A percentile compares a stretch with the other conserved stretches of the same genome.
These are phyloP conservation scores for Rhodamnia rubescens DNA, from an alignment of 345 rosid genomes.

Conservation along the genomic window DNA sequence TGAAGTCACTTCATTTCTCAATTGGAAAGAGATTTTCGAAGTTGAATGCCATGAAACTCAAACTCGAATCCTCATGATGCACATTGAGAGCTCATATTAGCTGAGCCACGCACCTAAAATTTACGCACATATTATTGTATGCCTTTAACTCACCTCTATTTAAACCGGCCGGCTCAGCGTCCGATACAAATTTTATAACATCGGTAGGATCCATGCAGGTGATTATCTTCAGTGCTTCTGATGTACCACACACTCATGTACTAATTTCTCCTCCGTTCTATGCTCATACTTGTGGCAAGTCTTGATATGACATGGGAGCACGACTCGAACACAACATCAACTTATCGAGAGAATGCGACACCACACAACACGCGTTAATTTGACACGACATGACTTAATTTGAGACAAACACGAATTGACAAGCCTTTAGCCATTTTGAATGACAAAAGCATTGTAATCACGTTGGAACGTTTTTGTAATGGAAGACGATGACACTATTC, in stretches of 20 bases:
- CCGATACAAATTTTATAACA: not conserved
- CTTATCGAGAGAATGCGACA: not conserved
- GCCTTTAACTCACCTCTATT: not conserved
- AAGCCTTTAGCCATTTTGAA: not conserved
- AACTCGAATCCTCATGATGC: not conserved
- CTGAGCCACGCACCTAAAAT: not conserved
- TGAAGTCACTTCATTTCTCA: not conserved
- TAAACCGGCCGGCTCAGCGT: not conserved
- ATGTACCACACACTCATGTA: not conserved
- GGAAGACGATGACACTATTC: not conserved
- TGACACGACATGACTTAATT: not conserved
- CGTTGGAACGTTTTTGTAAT: not conserved
- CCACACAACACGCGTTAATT: no score
- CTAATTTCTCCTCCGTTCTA: not conserved
- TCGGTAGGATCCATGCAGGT: not conserved
- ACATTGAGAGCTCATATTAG: not conserved
- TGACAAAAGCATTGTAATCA: not conserved
- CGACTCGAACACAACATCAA: not conserved
- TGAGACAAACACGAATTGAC: not conserved
- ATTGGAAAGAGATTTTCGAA: not conserved
- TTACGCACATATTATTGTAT: not conserved
- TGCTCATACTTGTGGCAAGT: not conserved
- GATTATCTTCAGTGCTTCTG: not conserved
- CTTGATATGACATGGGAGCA: not conserved
- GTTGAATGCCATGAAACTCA: not conserved